Evolutionary conservation across 495 filamentous ascomycete species (phyloP), one percentile per base, ranked within the genome.

Genomic region (Antarctomyces pellizariae): DNA sequence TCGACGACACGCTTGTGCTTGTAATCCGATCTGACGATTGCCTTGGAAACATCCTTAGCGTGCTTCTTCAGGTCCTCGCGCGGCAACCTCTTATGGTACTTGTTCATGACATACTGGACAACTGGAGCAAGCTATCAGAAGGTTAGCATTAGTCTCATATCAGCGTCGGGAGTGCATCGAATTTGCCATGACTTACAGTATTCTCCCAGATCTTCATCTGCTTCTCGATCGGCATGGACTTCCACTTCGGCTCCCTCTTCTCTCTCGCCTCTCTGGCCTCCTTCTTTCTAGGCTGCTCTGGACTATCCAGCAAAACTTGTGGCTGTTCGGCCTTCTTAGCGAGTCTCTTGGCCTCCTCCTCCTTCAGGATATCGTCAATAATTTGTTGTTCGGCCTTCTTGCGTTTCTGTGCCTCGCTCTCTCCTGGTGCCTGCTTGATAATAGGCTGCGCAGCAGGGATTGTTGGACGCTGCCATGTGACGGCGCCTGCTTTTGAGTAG

Each of bases 171-270:
- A 4, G 14, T n/a, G 35, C 16, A 20, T 18, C 7, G 3, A 18
- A 18, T n/a, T n/a, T n/a, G 20, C 7, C 19, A 10, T 8, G 31
- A 45, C 72, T 42, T 56, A 86, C 79, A 10, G 82, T 84, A 41
- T 79, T 80, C 45, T 90, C 80, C 36, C 91, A 93, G 2, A 89
- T 54, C 50, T 78, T 89, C 62, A 77, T 84, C 46, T 80, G 72
- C 48, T 91, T 91, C 29, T 91, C 79, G 34, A 76, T 53, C 10
- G 69, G 56, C 30, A 71, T 62, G 39, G 60, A 69, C 36, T 67
- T 62, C 83, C 83, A 95, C 46, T 76, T 83, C 5, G 51, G 49
- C 32, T 66, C 64, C 42, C 70, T 75, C 27, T 62, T 62, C 30
- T 72, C 65, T 22, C 67, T 63, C 3, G 57, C 57, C 6, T 53